Base-by-base conservation (phyloP, 1,284 basidiomycete species). In the Puccinia hordei region DNA sequence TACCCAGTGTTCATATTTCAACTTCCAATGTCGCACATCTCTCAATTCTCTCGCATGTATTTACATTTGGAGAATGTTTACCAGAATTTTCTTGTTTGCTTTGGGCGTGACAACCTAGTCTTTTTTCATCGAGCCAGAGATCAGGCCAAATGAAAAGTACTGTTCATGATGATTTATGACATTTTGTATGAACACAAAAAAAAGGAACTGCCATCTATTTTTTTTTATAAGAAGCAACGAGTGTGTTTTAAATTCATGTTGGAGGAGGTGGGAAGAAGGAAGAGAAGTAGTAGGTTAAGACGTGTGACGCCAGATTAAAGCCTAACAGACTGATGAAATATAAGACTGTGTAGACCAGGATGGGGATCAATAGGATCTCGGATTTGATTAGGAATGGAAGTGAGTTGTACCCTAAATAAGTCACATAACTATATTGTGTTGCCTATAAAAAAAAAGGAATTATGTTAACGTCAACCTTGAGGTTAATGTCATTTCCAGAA, bases 331-430 rank as follows among this genome's bases (percentile, higher is more conserved):
- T 94, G 61, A 95, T 88, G 80, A 95, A 88, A 85, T 95, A 96
- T 51, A 84, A 55, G 44, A 89, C 91, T 83, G 95, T 92, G 53
- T 95, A 87, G 8, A 94, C 92, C 27, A 95, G 87, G 61, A 96
- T 87, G 0, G 95, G 94, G 17, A 93, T 90, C 24, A 97, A 89
- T 69, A 97, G 89, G 63, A 97, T 87, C 85, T 95, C 93, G 27
- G 92, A 90, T 35, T 93, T 91, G 81, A 93, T 90, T 76, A 97
- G 89, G 87, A 96, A 97, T 0, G 94, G 94, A n/a, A 97, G 87
- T 17, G 94, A 94, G 84, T 90, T 93, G 81, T 95, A 89, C 10
- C 95, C 94, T 49, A 96, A 89, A 86, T 96, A 96, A 30, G 93
- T 89, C 59, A 94, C 92, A 85, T 96, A 96, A 46, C 91, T 90